phyloP scores from a whole-genome alignment of 2,329 filamentous ascomycete genomes.

The Hymenoscyphus infarciens region DNA sequence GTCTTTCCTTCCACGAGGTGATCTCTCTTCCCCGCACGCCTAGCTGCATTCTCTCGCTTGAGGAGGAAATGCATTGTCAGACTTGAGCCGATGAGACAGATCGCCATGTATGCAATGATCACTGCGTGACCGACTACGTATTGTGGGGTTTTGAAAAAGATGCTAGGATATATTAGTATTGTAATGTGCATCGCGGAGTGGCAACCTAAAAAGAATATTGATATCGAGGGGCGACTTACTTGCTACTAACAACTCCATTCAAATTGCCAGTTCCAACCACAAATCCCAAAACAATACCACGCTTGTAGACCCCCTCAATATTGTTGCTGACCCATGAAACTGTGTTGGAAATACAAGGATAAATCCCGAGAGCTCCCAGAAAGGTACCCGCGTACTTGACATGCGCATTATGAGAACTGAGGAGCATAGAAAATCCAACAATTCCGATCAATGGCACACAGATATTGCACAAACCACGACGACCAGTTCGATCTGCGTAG shows the following conservation, averaged over 20 bases:
- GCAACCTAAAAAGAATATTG: not conserved
- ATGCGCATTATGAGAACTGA: constrained; percentile 57
- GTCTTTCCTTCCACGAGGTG: constrained; percentile 60
- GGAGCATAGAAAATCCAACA: constrained; percentile 74
- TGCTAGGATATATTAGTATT: constrained; percentile 34
- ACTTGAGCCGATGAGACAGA: constrained; percentile 67
- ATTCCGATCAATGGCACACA: constrained; percentile 66
- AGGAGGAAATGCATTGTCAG: constrained; percentile 62
- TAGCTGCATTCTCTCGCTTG: constrained; percentile 63
- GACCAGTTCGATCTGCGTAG: constrained; percentile 66
- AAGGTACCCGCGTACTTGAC: constrained; percentile 82
- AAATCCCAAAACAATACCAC: constrained; percentile 78
- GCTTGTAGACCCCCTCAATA: constrained; percentile 83
- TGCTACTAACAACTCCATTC: constrained; percentile 58
- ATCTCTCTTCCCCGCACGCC: constrained; percentile 60
- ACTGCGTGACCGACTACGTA: constrained; percentile 72
- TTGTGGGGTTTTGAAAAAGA: constrained; percentile 53
- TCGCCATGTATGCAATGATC: constrained; percentile 67
- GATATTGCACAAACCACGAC: constrained; percentile 77
- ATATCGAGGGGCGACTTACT: constrained; percentile 36
- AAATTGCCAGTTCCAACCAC: constrained; percentile 91
- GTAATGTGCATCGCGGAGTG: not conserved
- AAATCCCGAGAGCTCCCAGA: constrained; percentile 80
- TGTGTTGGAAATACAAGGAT: constrained; percentile 80
- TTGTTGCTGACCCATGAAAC: constrained; percentile 88